A percentile compares a stretch with the other conserved stretches of the same genome.
Evolutionary conservation across 2,329 filamentous ascomycete genomes (phyloP).

Genomic region (Didymella sp.): DNA sequence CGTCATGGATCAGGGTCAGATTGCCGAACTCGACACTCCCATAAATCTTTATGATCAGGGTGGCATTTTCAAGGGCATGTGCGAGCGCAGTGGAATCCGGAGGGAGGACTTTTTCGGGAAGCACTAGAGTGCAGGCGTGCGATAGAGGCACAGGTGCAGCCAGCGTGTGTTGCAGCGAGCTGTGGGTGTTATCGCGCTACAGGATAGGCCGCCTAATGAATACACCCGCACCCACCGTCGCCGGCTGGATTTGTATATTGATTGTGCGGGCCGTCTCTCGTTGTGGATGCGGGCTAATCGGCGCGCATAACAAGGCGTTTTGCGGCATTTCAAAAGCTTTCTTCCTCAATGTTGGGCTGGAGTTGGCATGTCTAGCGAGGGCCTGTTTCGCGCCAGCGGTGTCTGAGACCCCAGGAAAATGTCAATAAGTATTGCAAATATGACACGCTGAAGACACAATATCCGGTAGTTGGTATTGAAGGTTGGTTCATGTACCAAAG

Average conservation of each 20-base stretch:
- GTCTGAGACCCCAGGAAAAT: not conserved
- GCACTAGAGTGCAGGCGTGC: slow-evolving; percentile 11
- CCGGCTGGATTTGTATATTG: slow-evolving; percentile 26
- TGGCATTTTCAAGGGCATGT: slow-evolving; percentile 89
- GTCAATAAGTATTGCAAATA: slow-evolving; percentile 1
- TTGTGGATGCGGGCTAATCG: slow-evolving; percentile 13
- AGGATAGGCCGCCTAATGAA: slow-evolving; percentile 5
- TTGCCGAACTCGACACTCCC: slow-evolving; percentile 86
- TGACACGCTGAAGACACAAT: slow-evolving; percentile 5
- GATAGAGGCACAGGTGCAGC: slow-evolving; percentile 2
- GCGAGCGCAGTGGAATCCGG: slow-evolving; percentile 80
- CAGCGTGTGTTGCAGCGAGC: not conserved
- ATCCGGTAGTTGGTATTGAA: not conserved
- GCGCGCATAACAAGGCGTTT: slow-evolving; percentile 31
- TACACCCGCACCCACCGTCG: slow-evolving; percentile 2
- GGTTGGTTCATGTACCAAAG: not conserved
- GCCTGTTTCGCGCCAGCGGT: slow-evolving; percentile 13
- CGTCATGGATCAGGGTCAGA: slow-evolving; percentile 89
- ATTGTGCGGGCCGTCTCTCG: slow-evolving; percentile 19
- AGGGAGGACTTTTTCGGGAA: slow-evolving; percentile 55
- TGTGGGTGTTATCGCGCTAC: slow-evolving; percentile 9
- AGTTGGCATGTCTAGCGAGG: slow-evolving; percentile 13
- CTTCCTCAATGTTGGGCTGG: slow-evolving; percentile 12
- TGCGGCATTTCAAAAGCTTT: slow-evolving; percentile 22
- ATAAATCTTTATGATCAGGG: slow-evolving; percentile 72